Evolutionary conservation across 108 stramenopile genomes (phyloP), one percentile per base, ranked within the genome.

Genomic region (Tribonema minus): DNA sequence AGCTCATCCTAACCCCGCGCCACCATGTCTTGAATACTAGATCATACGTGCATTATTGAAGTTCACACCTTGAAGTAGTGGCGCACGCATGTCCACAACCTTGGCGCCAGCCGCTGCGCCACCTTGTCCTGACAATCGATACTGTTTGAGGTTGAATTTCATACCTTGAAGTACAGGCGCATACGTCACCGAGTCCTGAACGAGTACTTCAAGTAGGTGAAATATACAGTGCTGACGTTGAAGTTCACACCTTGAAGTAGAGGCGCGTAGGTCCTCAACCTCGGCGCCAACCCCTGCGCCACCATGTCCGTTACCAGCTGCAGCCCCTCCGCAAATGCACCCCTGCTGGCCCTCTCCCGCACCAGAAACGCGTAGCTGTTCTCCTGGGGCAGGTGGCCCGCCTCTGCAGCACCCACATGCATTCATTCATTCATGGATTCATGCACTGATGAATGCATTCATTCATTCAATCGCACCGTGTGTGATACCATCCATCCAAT

Each of bases 331-430:
- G 39, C 39, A 3, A 63, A 72, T 2, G 72, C 61, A 20, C 72
- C 61, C 32, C 72, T 72, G n/a, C 23, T n/a, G 5, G 61, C 61
- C n/a, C 39, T 38, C 15, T 61, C 72, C 26, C 72, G 60, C 37
- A 72, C 30, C 40, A 73, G 63, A 37, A 73, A 73, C 1, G 72
- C 72, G 63, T 73, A 73, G 62, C 62, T 61, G 26, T 73, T 73
- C 32, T 73, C 72, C 40, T 37, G 62, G 15, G 72, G 72, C 32
- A 34, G 58, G 30, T 61, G 31, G 3, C 71, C 72, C 32, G 72
- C 72, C 62, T 54, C 46, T 54, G 46, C n/a, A n/a, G n/a, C n/a
- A n/a, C n/a, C n/a, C n/a, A n/a, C n/a, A n/a, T n/a, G n/a, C n/a
- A n/a, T n/a, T n/a, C n/a, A n/a, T n/a, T n/a, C n/a, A n/a, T n/a